A percentile compares a stretch with the other conserved stretches of the same genome.
These are phyloP conservation scores for Aspergillus ellipticus DNA, from an alignment of 495 filamentous ascomycete species.

Conservation along the genomic window DNA sequence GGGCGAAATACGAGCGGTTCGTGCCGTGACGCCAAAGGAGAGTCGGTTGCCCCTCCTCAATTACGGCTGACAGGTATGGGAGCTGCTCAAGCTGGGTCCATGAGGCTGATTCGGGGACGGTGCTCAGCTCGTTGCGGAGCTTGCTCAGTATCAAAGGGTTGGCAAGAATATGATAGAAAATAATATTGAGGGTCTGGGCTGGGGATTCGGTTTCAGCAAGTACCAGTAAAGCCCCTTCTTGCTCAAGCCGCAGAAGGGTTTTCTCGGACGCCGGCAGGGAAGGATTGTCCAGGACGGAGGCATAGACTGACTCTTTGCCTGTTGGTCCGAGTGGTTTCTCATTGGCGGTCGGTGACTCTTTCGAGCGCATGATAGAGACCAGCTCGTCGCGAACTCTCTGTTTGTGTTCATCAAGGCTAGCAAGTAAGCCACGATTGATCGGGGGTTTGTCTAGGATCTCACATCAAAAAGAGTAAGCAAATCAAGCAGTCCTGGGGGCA, in stretches of 20 bases:
- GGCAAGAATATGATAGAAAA: conserved; percentile 27
- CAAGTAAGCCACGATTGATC: conserved; percentile 5
- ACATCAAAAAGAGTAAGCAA: conserved; percentile 35
- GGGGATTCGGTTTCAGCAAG: conserved; percentile 35
- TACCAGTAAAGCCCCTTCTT: conserved; percentile 34
- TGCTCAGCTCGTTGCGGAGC: conserved; percentile 31
- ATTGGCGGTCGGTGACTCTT: conserved; percentile 22
- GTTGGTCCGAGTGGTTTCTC: conserved; percentile 16
- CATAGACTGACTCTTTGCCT: conserved; percentile 30
- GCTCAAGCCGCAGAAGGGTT: conserved; percentile 31
- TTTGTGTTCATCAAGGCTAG: conserved; percentile 9
- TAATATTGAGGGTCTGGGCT: conserved; percentile 14
- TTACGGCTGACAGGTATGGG: conserved; percentile 43
- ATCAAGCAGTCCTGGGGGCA: conserved; percentile 38
- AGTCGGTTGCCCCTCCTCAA: conserved; percentile 43
- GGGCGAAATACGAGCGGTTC: conserved; percentile 26
- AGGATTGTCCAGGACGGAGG: conserved; percentile 31
- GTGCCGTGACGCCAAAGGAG: conserved; percentile 32
- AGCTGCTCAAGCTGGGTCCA: conserved; percentile 40
- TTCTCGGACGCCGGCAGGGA: conserved; percentile 31
- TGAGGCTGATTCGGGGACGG: conserved; percentile 14
- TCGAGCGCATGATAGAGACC: conserved; percentile 27
- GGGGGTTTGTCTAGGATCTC: too few species aligned
- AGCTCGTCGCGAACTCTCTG: conserved; percentile 35
- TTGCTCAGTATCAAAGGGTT: conserved; percentile 25